Conservation (phyloP, 441 rosid genomes). For the Euphorbia schlechtendalii region DNA sequence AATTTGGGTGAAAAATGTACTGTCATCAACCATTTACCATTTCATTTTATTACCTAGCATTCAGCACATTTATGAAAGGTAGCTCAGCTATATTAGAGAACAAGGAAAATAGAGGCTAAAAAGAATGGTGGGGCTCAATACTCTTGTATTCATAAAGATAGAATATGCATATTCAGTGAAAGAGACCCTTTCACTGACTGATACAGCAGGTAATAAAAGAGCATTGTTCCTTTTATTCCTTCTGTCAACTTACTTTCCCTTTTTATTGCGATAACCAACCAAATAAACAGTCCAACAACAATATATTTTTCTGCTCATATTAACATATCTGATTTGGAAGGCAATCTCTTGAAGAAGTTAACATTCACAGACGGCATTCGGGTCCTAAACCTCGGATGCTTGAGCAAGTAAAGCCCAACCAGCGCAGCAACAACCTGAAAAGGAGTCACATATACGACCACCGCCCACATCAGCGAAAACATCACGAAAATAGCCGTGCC, state of each 20-base stretch:
- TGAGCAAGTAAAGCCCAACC: conserved; percentile 31
- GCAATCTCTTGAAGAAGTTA: conserved; percentile 63
- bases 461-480: conserved; percentile 27
- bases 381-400: conserved; percentile 52
- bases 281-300: too few relatives aligned
- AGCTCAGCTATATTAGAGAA: conserved; percentile 17
- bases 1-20: too few relatives aligned
- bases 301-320: too few relatives aligned
- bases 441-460: conserved; percentile 36
- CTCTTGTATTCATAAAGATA: conserved; percentile 13
- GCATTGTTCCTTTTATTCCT: conserved; percentile 18
- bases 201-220: not conserved
- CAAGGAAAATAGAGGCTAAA: conserved; percentile 16
- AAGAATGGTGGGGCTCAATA: conserved; percentile 18
- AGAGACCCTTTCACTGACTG: conserved; percentile 18
- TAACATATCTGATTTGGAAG: conserved; percentile 51
- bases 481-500: conserved; percentile 37
- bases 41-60: too few relatives aligned
- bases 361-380: conserved; percentile 44
- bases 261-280: too few relatives aligned
- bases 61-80: not conserved
- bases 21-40: too few relatives aligned
- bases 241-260: too few relatives aligned
- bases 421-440: conserved; percentile 24
- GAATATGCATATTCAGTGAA: conserved; percentile 18